Evolutionary conservation across 805 yeast species (phyloP).

Genomic region (Yarrowia hollandica): DNA sequence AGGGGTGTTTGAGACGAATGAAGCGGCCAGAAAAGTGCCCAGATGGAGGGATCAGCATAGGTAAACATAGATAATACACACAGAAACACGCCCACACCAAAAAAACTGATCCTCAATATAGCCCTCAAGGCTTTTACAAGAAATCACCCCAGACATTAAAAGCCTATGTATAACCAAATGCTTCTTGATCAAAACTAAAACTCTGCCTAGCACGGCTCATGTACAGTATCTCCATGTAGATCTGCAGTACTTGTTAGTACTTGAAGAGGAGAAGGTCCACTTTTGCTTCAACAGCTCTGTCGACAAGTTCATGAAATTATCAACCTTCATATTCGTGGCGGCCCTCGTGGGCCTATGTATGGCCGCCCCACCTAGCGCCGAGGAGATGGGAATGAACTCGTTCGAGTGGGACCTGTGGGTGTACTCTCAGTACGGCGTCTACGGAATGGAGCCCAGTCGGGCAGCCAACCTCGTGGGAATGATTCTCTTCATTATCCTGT

Average conservation of each 20-base stretch:
- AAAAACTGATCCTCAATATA: too few species aligned
- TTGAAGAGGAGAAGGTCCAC: not conserved
- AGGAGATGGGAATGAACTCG: constrained; percentile 6
- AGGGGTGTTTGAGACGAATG: too few species aligned
- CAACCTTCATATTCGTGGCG: constrained; percentile 2
- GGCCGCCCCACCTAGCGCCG: constrained; percentile 14
- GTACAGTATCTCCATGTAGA: constrained; percentile 3
- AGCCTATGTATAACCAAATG: too few species aligned
- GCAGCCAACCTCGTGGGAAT: constrained; percentile 62
- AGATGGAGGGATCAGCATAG: too few species aligned
- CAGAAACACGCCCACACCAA: too few species aligned
- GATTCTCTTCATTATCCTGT: constrained; percentile 53
- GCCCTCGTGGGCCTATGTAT: not conserved
- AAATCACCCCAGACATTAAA: too few species aligned
- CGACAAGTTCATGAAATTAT: not conserved
- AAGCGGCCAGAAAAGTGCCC: too few species aligned
- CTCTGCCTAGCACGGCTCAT: constrained; percentile 6
- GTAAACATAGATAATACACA: too few species aligned
- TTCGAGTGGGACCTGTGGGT: not conserved
- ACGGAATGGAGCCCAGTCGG: constrained; percentile 51
- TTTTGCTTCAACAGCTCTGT: not conserved
- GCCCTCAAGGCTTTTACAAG: too few species aligned
- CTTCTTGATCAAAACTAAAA: too few species aligned
- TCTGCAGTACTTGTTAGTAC: not conserved
- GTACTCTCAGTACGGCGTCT: constrained; percentile 8